Evolutionary conservation across 371 early-diverging fungal genomes (phyloP), one percentile per base, ranked within the genome.

Genomic region (Zychaea mexicana): DNA sequence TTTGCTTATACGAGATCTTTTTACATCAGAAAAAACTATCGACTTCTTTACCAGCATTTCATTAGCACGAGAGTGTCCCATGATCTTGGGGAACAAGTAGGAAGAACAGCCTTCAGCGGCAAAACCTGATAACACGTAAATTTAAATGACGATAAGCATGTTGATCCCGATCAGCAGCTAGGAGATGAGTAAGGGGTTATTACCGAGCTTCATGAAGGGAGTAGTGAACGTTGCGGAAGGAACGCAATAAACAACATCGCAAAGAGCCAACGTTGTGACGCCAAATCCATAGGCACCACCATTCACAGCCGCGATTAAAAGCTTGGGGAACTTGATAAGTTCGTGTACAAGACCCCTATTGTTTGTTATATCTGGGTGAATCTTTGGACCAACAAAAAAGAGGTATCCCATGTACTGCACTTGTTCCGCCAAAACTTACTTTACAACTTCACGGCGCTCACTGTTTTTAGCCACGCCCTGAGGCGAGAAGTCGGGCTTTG

Each of bases 241-340:
- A 5, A 83, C 79, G 1, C 87, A 65, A 60, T 89, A 88, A 24
- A 90, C 81, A 36, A 89, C 82, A 74, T 92, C 92, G 62, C 85
- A 88, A n/a, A 90, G 83, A 9, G 86, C 88, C 46, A 85, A 61
- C 4, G 86, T 81, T 1, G 92, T 90, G 39, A 81, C 84, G 42
- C 82, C 90, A 68, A 89, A 88, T 39, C 91, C 91, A 60, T 90
- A 81, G 1, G 87, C 87, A 52, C 84, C 84, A 85, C 88, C 91
- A 67, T 91, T 90, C 52, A 90, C 84, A 27, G 85, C 90, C n/a
- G 84, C 90, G 67, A 92, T 86, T 15, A 92, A 70, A 19, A 90
- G 69, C 62, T 90, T 88, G 24, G 90, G 92, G 54, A 87, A 90
- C 30, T 82, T 72, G 31, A 92, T 88, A 69, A 92, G 30, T 32